These are phyloP conservation scores for Trametes meyenii DNA, from an alignment of 768 basidiomycete species.

Conservation along the genomic window DNA sequence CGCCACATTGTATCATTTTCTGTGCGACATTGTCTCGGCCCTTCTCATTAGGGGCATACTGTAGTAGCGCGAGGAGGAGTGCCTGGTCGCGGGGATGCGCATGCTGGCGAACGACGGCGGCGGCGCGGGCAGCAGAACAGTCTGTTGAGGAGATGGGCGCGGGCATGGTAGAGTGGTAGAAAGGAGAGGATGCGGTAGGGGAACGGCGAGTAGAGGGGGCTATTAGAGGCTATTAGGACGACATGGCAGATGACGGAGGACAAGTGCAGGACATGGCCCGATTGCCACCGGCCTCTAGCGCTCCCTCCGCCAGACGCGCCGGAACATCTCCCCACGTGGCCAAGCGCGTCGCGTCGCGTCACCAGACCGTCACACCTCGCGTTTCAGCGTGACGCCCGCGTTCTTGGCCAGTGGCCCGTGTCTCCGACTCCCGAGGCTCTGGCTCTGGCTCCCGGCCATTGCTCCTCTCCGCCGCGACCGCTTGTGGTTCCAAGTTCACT, in stretches of 20 bases:
- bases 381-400: background rate
- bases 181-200: background rate
- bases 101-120: constrained; percentile 8
- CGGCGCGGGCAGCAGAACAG: background rate
- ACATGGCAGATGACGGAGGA: constrained; percentile 11
- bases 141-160: constrained; percentile 2
- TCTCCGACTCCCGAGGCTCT: background rate
- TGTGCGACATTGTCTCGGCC: constrained; percentile 12
- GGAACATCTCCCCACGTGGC: background rate
- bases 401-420: background rate
- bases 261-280: too few species aligned
- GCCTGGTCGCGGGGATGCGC: constrained; percentile 12
- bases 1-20: constrained; percentile 15
- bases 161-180: constrained; percentile 1
- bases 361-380: constrained; percentile 14
- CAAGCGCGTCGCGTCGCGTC: constrained; percentile 13
- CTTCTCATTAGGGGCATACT: constrained; percentile 17
- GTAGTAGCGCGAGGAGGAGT: constrained; percentile 14
- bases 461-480: background rate
- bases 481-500: background rate
- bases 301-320: background rate
- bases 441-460: background rate
- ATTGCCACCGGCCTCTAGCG: background rate
- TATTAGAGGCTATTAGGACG: constrained; percentile 1
- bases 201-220: background rate